Base-by-base conservation (phyloP, 345 rosid species). In the Tarenaya hassleriana region DNA sequence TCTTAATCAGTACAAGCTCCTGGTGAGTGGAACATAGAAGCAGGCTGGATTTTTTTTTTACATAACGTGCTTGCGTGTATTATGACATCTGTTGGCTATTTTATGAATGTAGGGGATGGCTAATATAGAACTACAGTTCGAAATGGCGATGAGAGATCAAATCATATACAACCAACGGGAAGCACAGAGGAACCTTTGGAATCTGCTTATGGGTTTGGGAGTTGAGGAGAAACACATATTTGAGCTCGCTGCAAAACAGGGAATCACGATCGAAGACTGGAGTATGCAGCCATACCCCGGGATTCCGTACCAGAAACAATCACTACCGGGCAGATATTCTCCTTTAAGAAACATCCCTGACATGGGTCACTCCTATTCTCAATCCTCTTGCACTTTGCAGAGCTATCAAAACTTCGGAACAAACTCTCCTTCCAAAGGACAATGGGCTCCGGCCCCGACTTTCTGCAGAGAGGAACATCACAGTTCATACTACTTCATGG, bases 71-170 rank as follows among this genome's bases (percentile, higher is more conserved):
- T n/a, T n/a, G n/a, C n/a, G n/a, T n/a, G n/a, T 20, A 51, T 47
- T n/a, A 39, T 47, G 41, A 62, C 39, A 43, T 15, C 17, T 24
- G 47, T 58, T 73, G 17, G 54, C 42, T 63, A 41, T 56, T 34
- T 52, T 47, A 35, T 47, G 52, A 53, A 41, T 58, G 10, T 55
- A 91, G 98, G 92, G 90, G 50, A 91, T 91, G 96, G 75, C 87
- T 16, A 91, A 91, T 50, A 73, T 83, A 0, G 95, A 87, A 77
- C 98, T 91, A 73, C 96, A 82, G 77, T 82, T 87, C 4, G 95
- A 87, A 79, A 79, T 91, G 80, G 98, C 98, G 34, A 80, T 80
- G 89, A 84, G 98, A 69, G 95, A 91, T 72, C 89, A 91, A 72
- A 75, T 91, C 51, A 91, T 91, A 68, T 89, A 87, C 70, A 83